Base-by-base conservation (phyloP, 176 grass and related monocot species). In the Eragrostis curvula region DNA sequence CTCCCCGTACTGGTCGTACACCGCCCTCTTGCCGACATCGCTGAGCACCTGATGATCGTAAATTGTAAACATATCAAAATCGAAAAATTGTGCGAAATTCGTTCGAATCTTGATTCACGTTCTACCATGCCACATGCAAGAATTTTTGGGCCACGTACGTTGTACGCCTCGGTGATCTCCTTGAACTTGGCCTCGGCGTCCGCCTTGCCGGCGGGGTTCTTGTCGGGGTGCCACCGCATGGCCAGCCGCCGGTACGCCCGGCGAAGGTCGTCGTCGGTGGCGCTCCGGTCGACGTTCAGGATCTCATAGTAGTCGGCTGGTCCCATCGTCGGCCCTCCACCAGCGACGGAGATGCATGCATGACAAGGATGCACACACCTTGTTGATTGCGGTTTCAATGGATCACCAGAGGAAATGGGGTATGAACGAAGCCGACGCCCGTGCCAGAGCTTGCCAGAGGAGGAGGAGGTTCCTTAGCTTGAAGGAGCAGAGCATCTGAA, bases 181-280 rank as follows among this genome's bases (percentile, higher is more conserved):
- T 91, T 91, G 79, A 94, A 94, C 48, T 80, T 86, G 57, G 79
- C 36, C 79, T 91, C 92, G 56, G 85, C 86, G 10, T 88, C 82
- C 7, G 65, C 66, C 79, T 89, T 91, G 44, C 55, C 77, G 63
- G 7, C 80, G 59, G 91, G 86, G 81, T 97, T 97, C 84, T 97
- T 97, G 81, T 97, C 94, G 17, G 91, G 94, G 68, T 97, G 94
- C 91, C 91, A 97, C 68, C 83, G 88, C 94, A 97, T 97, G 18
- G 88, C 94, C 63, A 97, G 62, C 82, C 91, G 77, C 58, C 88
- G 82, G 76, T 97, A 97, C 40, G 94, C 86, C 39, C 83, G 66
- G 28, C 84, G 81, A 65, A 86, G 36, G 45, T 94, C 92, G 17
- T 94, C 86, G 30, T 89, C 86, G 16, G 74, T 86, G 13, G 83